Base-by-base conservation (phyloP, 2,329 filamentous ascomycete species). In the Periglandula ipomoeae region DNA sequence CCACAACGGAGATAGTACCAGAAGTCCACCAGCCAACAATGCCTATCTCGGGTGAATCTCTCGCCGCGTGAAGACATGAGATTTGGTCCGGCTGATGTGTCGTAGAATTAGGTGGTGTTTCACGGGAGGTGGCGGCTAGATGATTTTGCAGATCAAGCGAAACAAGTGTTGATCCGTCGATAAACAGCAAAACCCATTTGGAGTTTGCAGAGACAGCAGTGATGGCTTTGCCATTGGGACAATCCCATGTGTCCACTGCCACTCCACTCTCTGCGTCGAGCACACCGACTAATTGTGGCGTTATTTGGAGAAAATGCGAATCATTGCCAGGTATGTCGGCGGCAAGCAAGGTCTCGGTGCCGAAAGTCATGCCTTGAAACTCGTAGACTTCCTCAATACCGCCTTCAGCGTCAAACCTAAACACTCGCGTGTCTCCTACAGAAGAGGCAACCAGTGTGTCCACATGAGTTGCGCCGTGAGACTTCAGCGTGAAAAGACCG, bases 11-110 rank as follows among this genome's bases (percentile, higher is more conserved):
- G 23, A 97, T 77, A 10, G 79, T 80, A 5, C 88, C 87, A n/a
- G 84, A 83, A 53, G 86, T 82, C 81, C 91, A 97, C 66, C 94
- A 93, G 1, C 89, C 90, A 15, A 93, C 76, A 24, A 95, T 83
- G 49, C 86, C 91, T 27, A 89, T 70, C 44, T 79, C 73, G 4
- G 75, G 70, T 13, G 84, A 70, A 32, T 78, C 72, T 3, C 78
- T 71, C 0, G 89, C 82, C 2, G 93, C 76, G 42, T 91, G 82
- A 9, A 97, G 74, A 58, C 90, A 95, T 2, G 93, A 87, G 30
- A 97, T 79, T 63, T 97, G 89, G 54, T 89, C 85, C 13, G 53
- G 50, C 26, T 60, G 55, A 1, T 55, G 55, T 5, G 60, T 58
- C n/a, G 37, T 40, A 13, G 57, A 49, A 30, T 81, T 73, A 15